These are phyloP conservation scores for Torulaspora pretoriensis DNA, from an alignment of 1,139 yeast species.

Conservation along the genomic window DNA sequence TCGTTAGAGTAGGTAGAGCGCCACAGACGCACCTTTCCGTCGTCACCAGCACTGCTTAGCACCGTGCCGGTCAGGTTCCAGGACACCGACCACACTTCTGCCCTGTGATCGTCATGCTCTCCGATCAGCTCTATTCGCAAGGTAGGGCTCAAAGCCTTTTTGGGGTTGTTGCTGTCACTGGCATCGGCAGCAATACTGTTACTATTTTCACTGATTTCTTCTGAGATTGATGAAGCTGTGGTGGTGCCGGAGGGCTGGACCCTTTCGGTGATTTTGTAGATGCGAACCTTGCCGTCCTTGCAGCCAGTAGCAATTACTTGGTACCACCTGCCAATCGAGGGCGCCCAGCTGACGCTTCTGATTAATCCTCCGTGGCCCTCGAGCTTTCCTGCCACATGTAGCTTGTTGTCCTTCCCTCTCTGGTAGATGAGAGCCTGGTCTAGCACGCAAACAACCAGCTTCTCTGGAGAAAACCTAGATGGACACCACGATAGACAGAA, in stretches of 20 bases:
- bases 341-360: conserved; percentile 94
- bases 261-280: conserved; percentile 63
- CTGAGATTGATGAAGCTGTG: conserved; percentile 8
- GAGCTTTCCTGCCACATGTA: conserved; percentile 43
- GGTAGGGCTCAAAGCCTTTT: conserved; percentile 9
- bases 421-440: conserved; percentile 82
- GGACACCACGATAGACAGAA: conserved; percentile 94
- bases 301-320: conserved; percentile 93
- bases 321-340: conserved; percentile 86
- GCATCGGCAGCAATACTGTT: conserved; percentile 17
- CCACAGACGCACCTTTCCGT: conserved; percentile 89
- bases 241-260: conserved; percentile 32
- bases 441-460: conserved; percentile 76
- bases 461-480: conserved; percentile 75
- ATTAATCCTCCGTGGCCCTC: conserved; percentile 86
- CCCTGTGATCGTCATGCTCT: conserved; percentile 69
- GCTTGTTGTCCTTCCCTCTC: conserved; percentile 45
- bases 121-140: conserved; percentile 49
- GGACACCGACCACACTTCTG: conserved; percentile 92
- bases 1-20: conserved; percentile 80
- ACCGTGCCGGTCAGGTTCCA: conserved; percentile 96
- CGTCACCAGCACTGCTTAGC: conserved; percentile 91
- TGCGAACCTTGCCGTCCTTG: conserved; percentile 86
- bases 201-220: conserved; percentile 13
- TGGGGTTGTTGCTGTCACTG: conserved; percentile 12